These are phyloP conservation scores for Omphalea diandra DNA, from an alignment of 441 rosid species.

Conservation along the genomic window DNA sequence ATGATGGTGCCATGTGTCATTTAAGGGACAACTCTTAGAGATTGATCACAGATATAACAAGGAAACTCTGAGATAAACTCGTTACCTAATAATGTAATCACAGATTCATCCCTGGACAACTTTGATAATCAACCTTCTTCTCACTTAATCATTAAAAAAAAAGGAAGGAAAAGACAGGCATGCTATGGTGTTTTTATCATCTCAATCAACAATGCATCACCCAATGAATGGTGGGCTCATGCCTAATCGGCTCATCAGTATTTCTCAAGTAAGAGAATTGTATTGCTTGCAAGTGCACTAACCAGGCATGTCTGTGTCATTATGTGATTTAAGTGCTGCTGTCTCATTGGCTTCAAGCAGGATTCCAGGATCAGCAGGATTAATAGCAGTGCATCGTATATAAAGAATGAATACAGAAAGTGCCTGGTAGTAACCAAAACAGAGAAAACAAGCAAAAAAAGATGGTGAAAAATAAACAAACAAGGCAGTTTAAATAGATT, in stretches of 20 bases:
- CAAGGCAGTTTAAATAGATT: not conserved
- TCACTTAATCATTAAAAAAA: not conserved
- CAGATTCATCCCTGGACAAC: not conserved
- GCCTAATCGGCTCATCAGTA: conserved; percentile 2
- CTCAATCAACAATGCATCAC: not conserved
- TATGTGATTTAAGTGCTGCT: conserved; percentile 55
- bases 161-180: too few species aligned
- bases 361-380: conserved; percentile 97
- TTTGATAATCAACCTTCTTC: not conserved
- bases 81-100: not conserved
- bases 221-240: not conserved
- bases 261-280: conserved; percentile 10
- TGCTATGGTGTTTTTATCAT: not conserved
- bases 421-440: conserved; percentile 44
- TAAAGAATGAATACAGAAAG: conserved; percentile 74
- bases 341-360: conserved; percentile 50
- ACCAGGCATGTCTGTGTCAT: conserved; percentile 46
- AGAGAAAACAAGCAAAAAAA: conserved; percentile 18
- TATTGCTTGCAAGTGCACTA: conserved; percentile 21
- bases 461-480: conserved; percentile 2
- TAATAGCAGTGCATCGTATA: conserved; percentile 83
- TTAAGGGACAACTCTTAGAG: not conserved
- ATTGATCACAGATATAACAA: not conserved
- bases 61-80: not conserved
- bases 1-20: not conserved